A percentile compares a stretch with the other conserved stretches of the same genome.
Evolutionary conservation across 2,329 filamentous ascomycete species (phyloP).

Genomic region (Cladophialophora bantiana): DNA sequence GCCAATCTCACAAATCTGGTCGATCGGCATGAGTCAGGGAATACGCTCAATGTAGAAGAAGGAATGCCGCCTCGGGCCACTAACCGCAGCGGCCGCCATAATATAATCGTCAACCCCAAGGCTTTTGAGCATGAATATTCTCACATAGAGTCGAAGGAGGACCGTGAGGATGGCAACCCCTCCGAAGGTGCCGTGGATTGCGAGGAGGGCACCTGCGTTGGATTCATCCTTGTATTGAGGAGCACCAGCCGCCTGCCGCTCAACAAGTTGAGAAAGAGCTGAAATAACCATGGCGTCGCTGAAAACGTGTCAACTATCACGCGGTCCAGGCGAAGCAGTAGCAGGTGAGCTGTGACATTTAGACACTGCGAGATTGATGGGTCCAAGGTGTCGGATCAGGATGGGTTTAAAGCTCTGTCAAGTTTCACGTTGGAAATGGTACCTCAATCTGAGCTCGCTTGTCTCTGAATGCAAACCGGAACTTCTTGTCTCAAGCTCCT

Average conservation of each 20-base stretch:
- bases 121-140: conserved; percentile 55
- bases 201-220: conserved; percentile 50
- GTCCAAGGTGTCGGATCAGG: neutral
- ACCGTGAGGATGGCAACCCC: conserved; percentile 50
- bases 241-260: conserved; percentile 38
- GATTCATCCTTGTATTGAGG: conserved; percentile 47
- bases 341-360: conserved; percentile 1
- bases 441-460: conserved; percentile 5
- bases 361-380: neutral
- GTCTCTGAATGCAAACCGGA: neutral
- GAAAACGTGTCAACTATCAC: conserved; percentile 3
- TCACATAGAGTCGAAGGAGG: conserved; percentile 55
- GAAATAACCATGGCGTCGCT: conserved; percentile 25
- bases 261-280: conserved; percentile 19
- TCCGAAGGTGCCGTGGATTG: conserved; percentile 51
- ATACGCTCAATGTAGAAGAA: neutral
- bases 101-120: conserved; percentile 59
- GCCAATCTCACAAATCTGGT: conserved; percentile 41
- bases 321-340: conserved; percentile 8
- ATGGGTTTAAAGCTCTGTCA: neutral
- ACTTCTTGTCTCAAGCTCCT: neutral
- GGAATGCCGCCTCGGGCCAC: conserved; percentile 26
- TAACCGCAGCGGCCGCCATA: conserved; percentile 53
- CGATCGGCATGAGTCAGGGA: neutral
- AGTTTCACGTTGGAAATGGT: neutral